Conservation (phyloP, 805 yeast genomes). For the Lipomyces japonicus region DNA sequence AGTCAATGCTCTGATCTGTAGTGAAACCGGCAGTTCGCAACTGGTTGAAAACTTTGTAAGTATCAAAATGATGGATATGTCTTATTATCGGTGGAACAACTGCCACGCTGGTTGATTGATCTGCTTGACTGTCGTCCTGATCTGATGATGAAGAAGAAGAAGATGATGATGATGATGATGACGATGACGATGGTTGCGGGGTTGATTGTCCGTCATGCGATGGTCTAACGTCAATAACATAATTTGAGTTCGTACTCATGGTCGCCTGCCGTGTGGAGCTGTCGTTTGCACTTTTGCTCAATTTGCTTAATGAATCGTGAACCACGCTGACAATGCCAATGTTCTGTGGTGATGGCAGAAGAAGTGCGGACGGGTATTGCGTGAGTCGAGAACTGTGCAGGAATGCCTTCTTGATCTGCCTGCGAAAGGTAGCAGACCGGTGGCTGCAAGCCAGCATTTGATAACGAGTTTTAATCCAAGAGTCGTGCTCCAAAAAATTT, state of each 20-base stretch:
- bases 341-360: too few relatives aligned
- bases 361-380: too few relatives aligned
- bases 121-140: neutral
- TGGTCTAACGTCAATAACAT: neutral
- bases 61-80: conserved; percentile 48
- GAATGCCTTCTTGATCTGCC: too few relatives aligned
- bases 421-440: too few relatives aligned
- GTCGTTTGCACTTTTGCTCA: neutral
- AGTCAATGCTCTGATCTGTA: conserved; percentile 54
- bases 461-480: too few relatives aligned
- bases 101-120: neutral
- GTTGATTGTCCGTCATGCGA: neutral
- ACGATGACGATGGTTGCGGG: neutral
- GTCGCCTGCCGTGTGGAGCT: too few relatives aligned
- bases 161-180: neutral
- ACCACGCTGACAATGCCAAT: too few relatives aligned
- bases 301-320: too few relatives aligned
- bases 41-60: conserved; percentile 56
- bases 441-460: too few relatives aligned
- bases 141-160: neutral
- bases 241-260: too few relatives aligned
- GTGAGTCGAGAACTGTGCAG: too few relatives aligned
- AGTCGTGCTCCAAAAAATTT: too few relatives aligned
- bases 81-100: conserved; percentile 11
- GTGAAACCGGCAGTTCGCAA: conserved; percentile 57